Evolutionary conservation across 2,329 filamentous ascomycete species (phyloP), one percentile per base, ranked within the genome.

Genomic region (Xylariales sp.): DNA sequence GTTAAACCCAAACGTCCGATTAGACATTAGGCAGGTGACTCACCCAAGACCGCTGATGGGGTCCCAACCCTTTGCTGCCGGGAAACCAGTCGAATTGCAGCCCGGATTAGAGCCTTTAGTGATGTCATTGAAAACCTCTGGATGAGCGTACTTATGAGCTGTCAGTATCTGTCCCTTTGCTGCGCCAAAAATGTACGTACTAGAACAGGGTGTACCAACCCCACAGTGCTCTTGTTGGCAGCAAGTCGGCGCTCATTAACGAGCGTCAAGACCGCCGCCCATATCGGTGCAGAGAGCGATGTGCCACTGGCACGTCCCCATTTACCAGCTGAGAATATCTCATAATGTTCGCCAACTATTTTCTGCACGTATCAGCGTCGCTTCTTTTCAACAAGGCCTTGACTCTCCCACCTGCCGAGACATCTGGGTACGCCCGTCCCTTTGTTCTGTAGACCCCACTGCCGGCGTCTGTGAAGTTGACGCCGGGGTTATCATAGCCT

Each of bases 161-260:
- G n/a, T n/a, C n/a, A n/a, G n/a, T n/a, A n/a, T n/a, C n/a, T n/a
- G n/a, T n/a, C n/a, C n/a, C n/a, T n/a, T n/a, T n/a, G n/a, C n/a
- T n/a, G n/a, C n/a, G n/a, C n/a, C n/a, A n/a, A n/a, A n/a, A n/a
- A n/a, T n/a, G n/a, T 18, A 42, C 49, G 40, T 41, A 53, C 51
- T 40, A 76, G 51, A 29, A 68, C 65, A 1, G 67, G 72, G 37
- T 77, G 72, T 15, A 77, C 54, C 47, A 77, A 77, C 1, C 73
- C 74, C 10, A 78, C 63, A 0, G 70, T 57, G 4, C 60, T 54
- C 55, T 74, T 75, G 11, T 16, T 16, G 1, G 53, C 59, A 5
- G 62, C 61, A 18, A 74, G 50, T 15, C 72, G 57, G 50, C 69
- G 69, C 52, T 76, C 73, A 45, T 75, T 76, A 25, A 76, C 59